Evolutionary conservation across 2,329 filamentous ascomycete genomes (phyloP), one percentile per base, ranked within the genome.

Genomic region (Phyllosticta ampelicida): DNA sequence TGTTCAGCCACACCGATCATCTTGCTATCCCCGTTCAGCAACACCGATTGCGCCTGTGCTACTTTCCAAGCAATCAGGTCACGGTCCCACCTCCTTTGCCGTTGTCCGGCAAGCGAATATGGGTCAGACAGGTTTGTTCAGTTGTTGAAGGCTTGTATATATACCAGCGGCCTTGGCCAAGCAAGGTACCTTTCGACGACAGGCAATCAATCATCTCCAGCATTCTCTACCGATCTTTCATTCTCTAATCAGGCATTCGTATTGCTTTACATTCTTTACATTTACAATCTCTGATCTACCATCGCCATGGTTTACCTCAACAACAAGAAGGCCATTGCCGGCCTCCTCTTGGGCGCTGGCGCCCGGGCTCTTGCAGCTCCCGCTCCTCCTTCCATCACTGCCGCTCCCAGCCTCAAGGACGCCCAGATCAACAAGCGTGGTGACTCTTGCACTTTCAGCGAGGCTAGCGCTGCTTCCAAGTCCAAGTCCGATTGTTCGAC

Each of bases 341-440:
- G 52, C 20, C 54, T 59, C 19, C 21, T 59, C n/a, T 20, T 59
- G 16, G 53, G 57, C 49, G 57, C 57, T 59, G 57, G 57, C 57
- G 57, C 30, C 52, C 18, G 48, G 53, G 57, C 54, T 48, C 20
- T 49, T 10, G 57, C 57, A 19, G 51, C 51, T 29, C 57, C 57
- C 18, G 28, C 52, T 5, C 30, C 56, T n/a, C 56, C 56, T 1
- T 51, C 53, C n/a, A 28, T 55, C 49, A 61, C 60, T 19, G 56
- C 60, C 28, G 51, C 65, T 19, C 63, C 64, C 20, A 54, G 62
- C 16, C 56, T 58, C 19, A 48, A 58, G 52, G 52, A 58, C 16
- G 57, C 62, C 6, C 60, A 56, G 16, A 58, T 54, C 20, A 48
- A 29, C 51, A 66, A 65, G 60, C 64, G 65, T 59, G 64, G 61